Conservation (phyloP, 352 stramenopile species). For the Globisporangium barbulae region DNA sequence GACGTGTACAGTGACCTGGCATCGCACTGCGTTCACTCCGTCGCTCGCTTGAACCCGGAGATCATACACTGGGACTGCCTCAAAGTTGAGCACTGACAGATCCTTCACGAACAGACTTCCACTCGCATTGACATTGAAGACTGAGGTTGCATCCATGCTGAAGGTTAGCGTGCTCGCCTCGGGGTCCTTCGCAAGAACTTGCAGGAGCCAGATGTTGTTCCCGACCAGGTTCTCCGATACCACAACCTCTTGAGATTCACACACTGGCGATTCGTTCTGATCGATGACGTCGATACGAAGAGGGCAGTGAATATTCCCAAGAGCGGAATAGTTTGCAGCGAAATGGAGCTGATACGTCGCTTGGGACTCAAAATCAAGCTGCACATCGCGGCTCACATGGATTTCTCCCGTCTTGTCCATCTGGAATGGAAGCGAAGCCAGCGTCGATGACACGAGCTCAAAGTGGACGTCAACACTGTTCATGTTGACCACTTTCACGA, state of each 20-base stretch:
- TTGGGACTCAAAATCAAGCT: constrained; percentile 39
- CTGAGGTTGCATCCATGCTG: background rate
- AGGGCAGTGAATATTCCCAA: constrained; percentile 36
- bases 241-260: constrained; percentile 15
- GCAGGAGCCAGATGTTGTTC: background rate
- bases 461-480: background rate
- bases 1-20: constrained; percentile 27
- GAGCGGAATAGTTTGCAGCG: constrained; percentile 31
- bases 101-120: constrained; percentile 14
- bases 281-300: constrained; percentile 37
- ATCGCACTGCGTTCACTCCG: constrained; percentile 26
- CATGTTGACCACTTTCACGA: background rate
- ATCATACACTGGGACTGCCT: constrained; percentile 15
- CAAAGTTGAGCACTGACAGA: constrained; percentile 25
- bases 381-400: constrained; percentile 20
- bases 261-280: constrained; percentile 46
- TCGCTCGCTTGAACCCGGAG: constrained; percentile 18
- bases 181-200: background rate
- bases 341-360: constrained; percentile 29
- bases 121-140: constrained; percentile 5
- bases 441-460: constrained; percentile 6
- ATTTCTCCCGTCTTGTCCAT: constrained; percentile 40
- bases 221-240: constrained; percentile 35
- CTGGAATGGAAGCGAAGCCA: constrained; percentile 26
- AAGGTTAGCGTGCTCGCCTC: background rate